Evolutionary conservation across 1,139 yeast species (phyloP).

Genomic region (Geotrichum reessii): DNA sequence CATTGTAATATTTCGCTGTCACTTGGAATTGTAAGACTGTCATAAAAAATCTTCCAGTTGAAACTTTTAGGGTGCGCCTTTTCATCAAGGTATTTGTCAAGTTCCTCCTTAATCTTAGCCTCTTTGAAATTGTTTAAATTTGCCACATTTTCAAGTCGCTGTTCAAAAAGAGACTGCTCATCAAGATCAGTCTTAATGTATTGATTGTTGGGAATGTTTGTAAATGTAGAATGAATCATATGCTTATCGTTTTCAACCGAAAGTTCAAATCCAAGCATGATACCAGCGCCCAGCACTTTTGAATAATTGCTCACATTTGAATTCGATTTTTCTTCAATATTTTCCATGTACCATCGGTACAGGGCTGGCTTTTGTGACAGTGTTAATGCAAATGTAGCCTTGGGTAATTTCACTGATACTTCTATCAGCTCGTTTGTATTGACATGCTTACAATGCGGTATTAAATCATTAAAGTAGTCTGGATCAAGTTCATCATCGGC

Average conservation of each 20-base stretch:
- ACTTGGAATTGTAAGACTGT: not conserved
- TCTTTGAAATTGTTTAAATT: constrained; percentile 6
- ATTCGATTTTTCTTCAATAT: not conserved
- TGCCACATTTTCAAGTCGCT: not conserved
- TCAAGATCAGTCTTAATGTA: not conserved
- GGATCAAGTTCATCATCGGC: constrained; percentile 1
- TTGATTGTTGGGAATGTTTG: constrained; percentile 1
- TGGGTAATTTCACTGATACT: constrained; percentile 11
- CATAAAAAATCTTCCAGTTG: constrained; percentile 4
- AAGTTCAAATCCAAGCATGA: constrained; percentile 8
- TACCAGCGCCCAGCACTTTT: constrained; percentile 19
- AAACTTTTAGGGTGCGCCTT: constrained; percentile 14
- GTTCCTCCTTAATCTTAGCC: not conserved
- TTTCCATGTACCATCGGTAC: not conserved
- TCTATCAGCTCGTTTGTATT: constrained; percentile 6
- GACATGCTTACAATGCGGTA: not conserved
- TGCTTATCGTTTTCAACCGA: constrained; percentile 6
- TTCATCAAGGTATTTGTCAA: constrained; percentile 5
- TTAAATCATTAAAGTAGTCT: not conserved
- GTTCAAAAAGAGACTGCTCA: constrained; percentile 10
- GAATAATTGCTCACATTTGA: constrained; percentile 14
- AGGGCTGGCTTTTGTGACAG: not conserved
- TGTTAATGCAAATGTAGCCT: constrained; percentile 8
- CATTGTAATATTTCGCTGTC: not conserved
- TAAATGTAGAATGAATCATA: not conserved